A percentile compares a stretch with the other conserved stretches of the same genome.
Evolutionary conservation across 805 yeast genomes (phyloP).

Genomic region (Teunomyces funiuensis): DNA sequence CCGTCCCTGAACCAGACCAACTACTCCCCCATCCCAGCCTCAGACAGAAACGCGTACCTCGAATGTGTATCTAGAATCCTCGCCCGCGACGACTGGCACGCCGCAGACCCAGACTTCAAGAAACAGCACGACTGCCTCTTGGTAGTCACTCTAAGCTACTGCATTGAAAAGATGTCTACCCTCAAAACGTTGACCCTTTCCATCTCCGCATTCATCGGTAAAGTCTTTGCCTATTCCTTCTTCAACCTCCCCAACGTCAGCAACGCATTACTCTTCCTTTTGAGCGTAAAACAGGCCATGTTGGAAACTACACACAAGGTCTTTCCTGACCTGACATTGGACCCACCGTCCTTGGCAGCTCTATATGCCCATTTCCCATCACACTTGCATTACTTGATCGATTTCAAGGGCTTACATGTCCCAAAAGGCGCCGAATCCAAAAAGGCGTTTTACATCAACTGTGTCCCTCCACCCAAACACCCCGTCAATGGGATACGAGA

Average conservation of each 20-base stretch:
- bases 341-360: not conserved
- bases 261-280: constrained; percentile 53
- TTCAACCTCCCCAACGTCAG: constrained; percentile 56
- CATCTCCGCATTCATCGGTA: constrained; percentile 65
- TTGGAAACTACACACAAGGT: constrained; percentile 27
- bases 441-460: constrained; percentile 27
- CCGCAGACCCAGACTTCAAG: constrained; percentile 22
- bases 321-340: constrained; percentile 1
- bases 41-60: constrained; percentile 52
- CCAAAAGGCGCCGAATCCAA: constrained; percentile 25
- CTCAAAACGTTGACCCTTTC: constrained; percentile 55
- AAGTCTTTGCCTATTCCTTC: constrained; percentile 64
- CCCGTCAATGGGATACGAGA: constrained; percentile 52
- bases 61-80: constrained; percentile 55
- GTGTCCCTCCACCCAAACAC: constrained; percentile 40
- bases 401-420: constrained; percentile 28
- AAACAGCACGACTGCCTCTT: constrained; percentile 36
- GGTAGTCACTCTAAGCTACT: constrained; percentile 52
- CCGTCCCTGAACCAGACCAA: constrained; percentile 39
- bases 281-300: constrained; percentile 52
- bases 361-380: constrained; percentile 24
- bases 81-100: constrained; percentile 47
- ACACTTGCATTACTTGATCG: constrained; percentile 29
- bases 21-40: constrained; percentile 33
- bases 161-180: constrained; percentile 46